Evolutionary conservation across 106 monocot species (phyloP), one percentile per base, ranked within the genome.

Genomic region (Gastrodia elata): DNA sequence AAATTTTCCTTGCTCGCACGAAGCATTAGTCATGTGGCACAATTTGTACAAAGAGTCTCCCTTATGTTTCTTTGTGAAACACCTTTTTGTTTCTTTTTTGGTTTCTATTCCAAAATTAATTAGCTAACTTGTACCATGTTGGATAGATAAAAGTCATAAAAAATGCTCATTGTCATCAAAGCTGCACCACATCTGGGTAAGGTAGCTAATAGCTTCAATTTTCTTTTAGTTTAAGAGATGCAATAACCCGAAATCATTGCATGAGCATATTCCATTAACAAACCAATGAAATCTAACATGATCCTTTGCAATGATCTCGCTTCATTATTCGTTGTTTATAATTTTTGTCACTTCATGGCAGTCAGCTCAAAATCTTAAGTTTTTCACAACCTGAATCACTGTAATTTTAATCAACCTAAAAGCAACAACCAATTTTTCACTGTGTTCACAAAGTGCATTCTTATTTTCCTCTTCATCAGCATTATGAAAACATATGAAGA

Each of bases 371-470:
- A 86, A 84, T 28, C 94, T 82, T 65, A 94, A 74, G 74, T 94
- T 94, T 75, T 94, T 94, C 24, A 91, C 88, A 49, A 94, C 86
- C 71, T 91, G 72, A 77, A 94, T 88, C 20, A 78, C 76, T 8
- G 48, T 44, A 4, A 84, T 94, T 68, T 88, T 94, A 75, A 91
- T 68, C 74, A 94, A 33, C 24, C 94, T 91, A 75, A 72, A 91
- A 61, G 94, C 94, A 81, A 94, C 88, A 26, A 93, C 97, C 64
- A 97, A 67, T 75, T 90, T 90, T 68, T 97, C 97, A 77, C 97
- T 97, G 71, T 97, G 97, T 70, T 90, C 92, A 73, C 89, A 88
- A 5, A 97, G 84, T 38, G 97, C 84, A 73, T 73, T 81, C 73
- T 84, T 86, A 41, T 93, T 97, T 75, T 93, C 97, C 64, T 93